Base-by-base conservation (phyloP, 352 stramenopile species). In the Pythium vanterpoolii region DNA sequence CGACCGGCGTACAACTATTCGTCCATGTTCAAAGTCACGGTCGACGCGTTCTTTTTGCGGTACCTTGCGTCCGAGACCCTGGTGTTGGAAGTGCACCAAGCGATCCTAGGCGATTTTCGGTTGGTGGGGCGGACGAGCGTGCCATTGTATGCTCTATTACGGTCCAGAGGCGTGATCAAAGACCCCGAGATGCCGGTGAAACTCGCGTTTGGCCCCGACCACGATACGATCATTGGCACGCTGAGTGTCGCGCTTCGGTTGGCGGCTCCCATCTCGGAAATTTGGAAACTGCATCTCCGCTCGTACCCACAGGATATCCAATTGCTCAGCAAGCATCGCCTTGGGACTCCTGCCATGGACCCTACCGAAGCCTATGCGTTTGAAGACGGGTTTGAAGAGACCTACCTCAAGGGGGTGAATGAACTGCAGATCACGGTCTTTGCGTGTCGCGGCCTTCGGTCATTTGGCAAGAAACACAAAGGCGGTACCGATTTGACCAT, bases 21-120 rank as follows among this genome's bases (percentile, higher is more conserved):
- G 8, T 80, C 87, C 13, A 96, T 80, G 0, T 98, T 96, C 67
- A 96, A 96, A 62, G 83, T 98, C 45, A 95, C 82, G 0, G 86
- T 96, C 5, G 93, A 98, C 65, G 90, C 90, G 1, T 97, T 98
- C 60, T 97, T 98, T 60, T 62, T 98, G 46, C 71, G 83, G 0
- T 98, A 95, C 63, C 60, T 98, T 10, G 87, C 90, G 13, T 96
- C 89, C 0, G 93, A 97, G 51, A 71, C 69, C 4, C 61, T 98
- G 2, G 64, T 77, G 3, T 68, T 98, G 28, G 93, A 98, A 71
- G 68, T 98, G 4, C 93, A 98, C 65, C 88, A 92, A 69, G 77
- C 83, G 1, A 60, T 90, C 47, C 79, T 86, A 61, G 90, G 84
- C 23, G 89, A 98, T 45, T 98, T 96, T 52, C 86, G 91, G 45